Evolutionary conservation across 2,329 filamentous ascomycete species (phyloP), one percentile per base, ranked within the genome.

Genomic region (Xylariaceae sp.): DNA sequence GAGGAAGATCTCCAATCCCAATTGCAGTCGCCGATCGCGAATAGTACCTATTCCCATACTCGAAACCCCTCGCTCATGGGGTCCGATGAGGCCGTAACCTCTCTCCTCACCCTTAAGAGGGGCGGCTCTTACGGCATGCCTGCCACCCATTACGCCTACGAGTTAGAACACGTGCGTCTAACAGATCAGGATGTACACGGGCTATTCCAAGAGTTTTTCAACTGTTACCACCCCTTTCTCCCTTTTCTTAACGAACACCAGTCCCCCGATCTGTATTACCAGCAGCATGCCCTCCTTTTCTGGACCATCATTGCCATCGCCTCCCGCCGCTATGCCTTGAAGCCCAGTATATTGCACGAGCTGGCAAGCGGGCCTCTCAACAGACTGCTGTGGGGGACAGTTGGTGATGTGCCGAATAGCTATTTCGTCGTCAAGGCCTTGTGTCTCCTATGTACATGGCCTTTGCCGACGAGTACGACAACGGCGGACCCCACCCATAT

Each of bases 371-470:
- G 83, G 0, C 84, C 84, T 21, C 73, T 92, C 61, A 89, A 86
- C 10, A 80, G 86, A 60, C 77, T 92, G 60, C 76, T 93, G 30
- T 93, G 89, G 89, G 82, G 82, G 36, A 92, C 89, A 1, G 84
- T 93, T 41, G 85, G 86, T 20, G 86, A 89, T 56, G 88, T 91
- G 0, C 89, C 89, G 1, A 89, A 87, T 66, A 90, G 84, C 61
- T 90, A 92, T 69, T 88, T 87, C 66, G 86, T 91, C 55, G 88
- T 92, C 68, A 92, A 93, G 74, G 89, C 89, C 2, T 77, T 93
- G 62, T 92, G 88, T 65, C 73, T 94, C 51, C 73, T 92, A 35
- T 93, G 89, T 70, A 89, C 87, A 4, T 94, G 89, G 89, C 89
- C 90, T 5, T 73, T 93, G 30, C 90, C 90, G 0, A 91, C 87